Evolutionary conservation across 805 yeast species (phyloP).

Genomic region (Candida hungchunana): DNA sequence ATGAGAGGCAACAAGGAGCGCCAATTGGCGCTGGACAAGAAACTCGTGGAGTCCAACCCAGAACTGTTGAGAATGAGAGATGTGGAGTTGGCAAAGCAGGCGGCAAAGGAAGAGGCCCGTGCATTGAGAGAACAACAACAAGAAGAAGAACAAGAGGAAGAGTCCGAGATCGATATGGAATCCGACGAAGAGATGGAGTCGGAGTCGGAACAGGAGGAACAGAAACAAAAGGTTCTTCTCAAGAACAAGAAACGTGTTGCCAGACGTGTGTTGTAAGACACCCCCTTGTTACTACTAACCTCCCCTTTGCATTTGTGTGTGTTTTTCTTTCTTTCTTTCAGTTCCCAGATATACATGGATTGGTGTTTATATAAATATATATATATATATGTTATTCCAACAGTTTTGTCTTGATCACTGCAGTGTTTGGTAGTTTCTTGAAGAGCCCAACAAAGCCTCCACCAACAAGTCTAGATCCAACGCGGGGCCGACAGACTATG

Average conservation of each 20-base stretch:
- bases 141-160: conserved; percentile 45
- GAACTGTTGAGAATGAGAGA: conserved; percentile 90
- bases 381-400: conserved; percentile 4
- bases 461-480: conserved; percentile 42
- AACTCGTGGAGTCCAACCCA: conserved; percentile 84
- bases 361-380: background rate
- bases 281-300: background rate
- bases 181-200: conserved; percentile 47
- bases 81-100: conserved; percentile 76
- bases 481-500: conserved; percentile 46
- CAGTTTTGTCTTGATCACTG: conserved; percentile 15
- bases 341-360: background rate
- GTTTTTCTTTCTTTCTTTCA: background rate
- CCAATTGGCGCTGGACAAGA: conserved; percentile 79
- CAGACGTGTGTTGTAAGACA: conserved; percentile 14
- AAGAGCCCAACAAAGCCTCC: conserved; percentile 49
- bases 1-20: conserved; percentile 95
- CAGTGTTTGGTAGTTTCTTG: conserved; percentile 28
- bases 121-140: conserved; percentile 44
- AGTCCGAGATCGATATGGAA: conserved; percentile 58
- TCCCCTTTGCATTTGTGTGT: background rate
- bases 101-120: conserved; percentile 65
- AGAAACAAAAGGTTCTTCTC: conserved; percentile 39
- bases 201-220: conserved; percentile 52
- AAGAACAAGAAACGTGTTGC: conserved; percentile 29